Conservation (phyloP, 1,139 yeast genomes). For the Geotrichum klebahnii region DNA sequence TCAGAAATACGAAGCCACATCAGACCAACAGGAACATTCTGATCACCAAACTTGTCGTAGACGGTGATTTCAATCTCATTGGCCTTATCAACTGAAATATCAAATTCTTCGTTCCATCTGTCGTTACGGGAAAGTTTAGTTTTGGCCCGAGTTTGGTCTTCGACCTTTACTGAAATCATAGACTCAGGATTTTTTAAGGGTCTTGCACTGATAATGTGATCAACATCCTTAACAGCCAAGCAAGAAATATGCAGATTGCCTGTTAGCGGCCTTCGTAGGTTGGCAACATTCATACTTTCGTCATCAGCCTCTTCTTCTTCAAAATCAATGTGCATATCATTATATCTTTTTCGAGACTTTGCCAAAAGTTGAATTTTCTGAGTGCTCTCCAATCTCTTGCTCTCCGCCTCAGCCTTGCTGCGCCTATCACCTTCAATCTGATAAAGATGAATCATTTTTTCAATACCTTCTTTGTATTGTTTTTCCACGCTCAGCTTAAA, state of each 20-base stretch:
- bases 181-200: slow-evolving; percentile 80
- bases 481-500: slow-evolving; percentile 90
- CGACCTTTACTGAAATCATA: slow-evolving; percentile 70
- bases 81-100: slow-evolving; percentile 78
- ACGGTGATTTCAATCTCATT: slow-evolving; percentile 86
- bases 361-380: slow-evolving; percentile 80
- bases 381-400: slow-evolving; percentile 77
- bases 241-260: slow-evolving; percentile 72
- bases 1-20: slow-evolving; percentile 89
- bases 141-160: slow-evolving; percentile 74
- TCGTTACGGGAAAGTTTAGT: slow-evolving; percentile 75
- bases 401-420: slow-evolving; percentile 82
- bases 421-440: slow-evolving; percentile 87
- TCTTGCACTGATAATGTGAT: slow-evolving; percentile 80
- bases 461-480: slow-evolving; percentile 88
- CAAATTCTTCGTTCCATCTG: slow-evolving; percentile 80
- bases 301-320: slow-evolving; percentile 49
- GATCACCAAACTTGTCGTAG: slow-evolving; percentile 68
- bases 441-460: slow-evolving; percentile 78
- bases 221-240: slow-evolving; percentile 79
- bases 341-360: slow-evolving; percentile 79
- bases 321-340: slow-evolving; percentile 80
- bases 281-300: slow-evolving; percentile 54
- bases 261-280: slow-evolving; percentile 71
- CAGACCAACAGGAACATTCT: slow-evolving; percentile 82